Evolutionary conservation across 495 filamentous ascomycete genomes (phyloP).

Genomic region (Xanthoparmelia taractica): DNA sequence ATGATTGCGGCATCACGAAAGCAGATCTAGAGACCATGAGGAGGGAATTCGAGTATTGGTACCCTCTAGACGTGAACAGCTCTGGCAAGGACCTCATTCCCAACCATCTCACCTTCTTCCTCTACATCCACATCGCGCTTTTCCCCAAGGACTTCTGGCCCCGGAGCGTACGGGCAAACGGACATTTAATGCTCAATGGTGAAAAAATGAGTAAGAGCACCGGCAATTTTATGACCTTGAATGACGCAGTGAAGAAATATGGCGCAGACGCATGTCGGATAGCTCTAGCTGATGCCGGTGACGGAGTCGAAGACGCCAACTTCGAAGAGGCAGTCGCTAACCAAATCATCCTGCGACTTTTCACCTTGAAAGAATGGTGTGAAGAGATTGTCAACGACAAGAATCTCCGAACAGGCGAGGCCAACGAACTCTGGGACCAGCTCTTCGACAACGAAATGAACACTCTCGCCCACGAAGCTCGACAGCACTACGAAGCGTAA

Average conservation of each 20-base stretch:
- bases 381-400: slow-evolving; percentile 72
- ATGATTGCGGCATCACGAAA: slow-evolving; percentile 60
- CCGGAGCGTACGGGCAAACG: slow-evolving; percentile 72
- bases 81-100: slow-evolving; percentile 83
- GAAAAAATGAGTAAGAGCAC: slow-evolving; percentile 97
- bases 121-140: slow-evolving; percentile 89
- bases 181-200: slow-evolving; percentile 87
- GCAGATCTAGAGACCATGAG: slow-evolving; percentile 68
- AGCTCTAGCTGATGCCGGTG: slow-evolving; percentile 88
- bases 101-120: slow-evolving; percentile 91
- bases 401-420: slow-evolving; percentile 57
- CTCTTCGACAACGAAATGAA: slow-evolving; percentile 95
- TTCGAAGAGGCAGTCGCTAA: slow-evolving; percentile 94
- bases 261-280: slow-evolving; percentile 89
- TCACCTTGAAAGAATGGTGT: slow-evolving; percentile 84
- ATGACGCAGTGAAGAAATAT: slow-evolving; percentile 81
- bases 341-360: slow-evolving; percentile 77
- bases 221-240: slow-evolving; percentile 90
- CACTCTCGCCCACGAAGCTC: slow-evolving; percentile 64
- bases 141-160: slow-evolving; percentile 87
- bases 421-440: slow-evolving; percentile 74
- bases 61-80: slow-evolving; percentile 78
- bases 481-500: slow-evolving; percentile 65
- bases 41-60: slow-evolving; percentile 93
- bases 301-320: slow-evolving; percentile 93